Conservation (phyloP, 805 yeast species). For the Wickerhamiella cacticola region DNA sequence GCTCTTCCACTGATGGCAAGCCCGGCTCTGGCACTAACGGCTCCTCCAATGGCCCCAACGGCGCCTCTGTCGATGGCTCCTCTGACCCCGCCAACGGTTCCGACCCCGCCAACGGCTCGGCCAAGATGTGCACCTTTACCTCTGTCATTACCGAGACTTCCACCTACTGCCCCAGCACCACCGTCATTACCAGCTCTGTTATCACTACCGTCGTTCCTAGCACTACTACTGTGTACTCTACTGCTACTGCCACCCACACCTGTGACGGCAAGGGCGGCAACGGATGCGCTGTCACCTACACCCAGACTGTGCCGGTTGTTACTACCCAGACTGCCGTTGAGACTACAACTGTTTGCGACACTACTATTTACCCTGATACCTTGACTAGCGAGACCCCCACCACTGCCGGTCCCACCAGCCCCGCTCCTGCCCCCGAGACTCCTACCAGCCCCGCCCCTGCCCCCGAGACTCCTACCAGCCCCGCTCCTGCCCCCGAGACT, state of each 20-base stretch:
- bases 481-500: neutral
- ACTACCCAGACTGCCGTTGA: neutral
- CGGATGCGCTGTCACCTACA: constrained; percentile 8
- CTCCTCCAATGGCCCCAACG: neutral
- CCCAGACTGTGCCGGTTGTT: constrained; percentile 3
- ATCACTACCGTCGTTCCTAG: constrained; percentile 4
- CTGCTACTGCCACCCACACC: constrained; percentile 3
- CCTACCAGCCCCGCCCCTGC: neutral
- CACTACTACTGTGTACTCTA: constrained; percentile 5
- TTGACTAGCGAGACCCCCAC: neutral
- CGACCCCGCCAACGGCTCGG: neutral
- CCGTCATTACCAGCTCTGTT: neutral
- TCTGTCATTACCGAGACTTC: neutral
- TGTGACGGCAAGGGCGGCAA: neutral
- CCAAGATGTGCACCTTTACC: constrained; percentile 8
- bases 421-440: neutral
- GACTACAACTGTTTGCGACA: neutral
- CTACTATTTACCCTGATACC: constrained; percentile 6
- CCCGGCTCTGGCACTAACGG: neutral
- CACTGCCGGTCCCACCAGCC: neutral
- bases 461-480: neutral
- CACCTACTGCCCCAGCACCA: constrained; percentile 1
- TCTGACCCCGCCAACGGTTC: neutral
- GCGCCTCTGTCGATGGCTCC: too few relatives aligned
- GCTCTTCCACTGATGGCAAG: neutral